These are phyloP conservation scores for Ammopiptanthus mongolicus DNA, from an alignment of 306 rosid species.

Conservation along the genomic window DNA sequence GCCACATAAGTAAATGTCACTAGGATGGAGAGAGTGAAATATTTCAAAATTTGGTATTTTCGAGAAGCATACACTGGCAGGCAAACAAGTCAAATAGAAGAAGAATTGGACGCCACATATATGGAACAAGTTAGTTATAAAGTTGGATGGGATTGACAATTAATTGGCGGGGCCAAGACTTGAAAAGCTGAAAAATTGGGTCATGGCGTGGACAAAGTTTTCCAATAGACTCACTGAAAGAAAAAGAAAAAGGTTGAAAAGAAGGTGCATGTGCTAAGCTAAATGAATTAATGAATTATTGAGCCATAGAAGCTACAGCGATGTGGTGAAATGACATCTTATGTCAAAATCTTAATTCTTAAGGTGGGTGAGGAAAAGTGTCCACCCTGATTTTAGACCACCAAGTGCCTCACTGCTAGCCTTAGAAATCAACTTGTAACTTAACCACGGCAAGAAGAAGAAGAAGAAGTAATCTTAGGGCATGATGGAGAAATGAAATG, in stretches of 20 bases:
- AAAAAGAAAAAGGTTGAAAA: neutral
- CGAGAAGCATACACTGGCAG: neutral
- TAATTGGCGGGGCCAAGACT: slow-evolving; percentile 36
- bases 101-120: slow-evolving; percentile 2
- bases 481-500: neutral
- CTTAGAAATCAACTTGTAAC: slow-evolving; percentile 28
- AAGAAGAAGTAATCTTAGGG: too few relatives aligned
- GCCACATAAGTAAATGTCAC: neutral
- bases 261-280: slow-evolving; percentile 51
- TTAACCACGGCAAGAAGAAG: too few relatives aligned
- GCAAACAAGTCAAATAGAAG: slow-evolving; percentile 32
- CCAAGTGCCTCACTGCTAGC: slow-evolving; percentile 35
- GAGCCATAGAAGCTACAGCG: slow-evolving; percentile 25
- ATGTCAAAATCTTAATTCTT: slow-evolving; percentile 62
- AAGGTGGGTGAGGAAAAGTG: slow-evolving; percentile 27
- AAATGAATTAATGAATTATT: slow-evolving; percentile 50
- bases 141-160: slow-evolving; percentile 35
- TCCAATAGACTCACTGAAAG: slow-evolving; percentile 21
- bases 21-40: neutral
- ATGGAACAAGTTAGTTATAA: slow-evolving; percentile 39
- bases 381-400: slow-evolving; percentile 13
- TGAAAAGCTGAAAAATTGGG: slow-evolving; percentile 36
- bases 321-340: slow-evolving; percentile 25
- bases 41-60: neutral
- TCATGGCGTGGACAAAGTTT: slow-evolving; percentile 28